These are phyloP conservation scores for Solanum hybrid DNA, from an alignment of 305 asterid species.

Conservation along the genomic window DNA sequence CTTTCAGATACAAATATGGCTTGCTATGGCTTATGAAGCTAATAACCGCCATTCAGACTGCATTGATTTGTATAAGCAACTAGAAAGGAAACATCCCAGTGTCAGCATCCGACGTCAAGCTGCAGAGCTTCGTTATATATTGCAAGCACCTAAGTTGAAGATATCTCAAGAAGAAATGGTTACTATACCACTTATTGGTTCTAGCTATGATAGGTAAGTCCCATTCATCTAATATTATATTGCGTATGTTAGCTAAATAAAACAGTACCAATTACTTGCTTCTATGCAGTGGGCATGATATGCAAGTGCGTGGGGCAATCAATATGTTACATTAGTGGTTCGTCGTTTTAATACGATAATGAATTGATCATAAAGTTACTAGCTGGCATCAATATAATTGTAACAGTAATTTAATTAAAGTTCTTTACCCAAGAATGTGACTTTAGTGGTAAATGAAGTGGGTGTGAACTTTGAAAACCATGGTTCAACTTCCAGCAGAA, in stretches of 20 bases:
- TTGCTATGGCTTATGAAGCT: slow-evolving; percentile 98
- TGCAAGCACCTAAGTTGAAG: slow-evolving; percentile 95
- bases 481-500: background rate
- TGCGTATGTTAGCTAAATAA: background rate
- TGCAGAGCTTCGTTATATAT: slow-evolving; percentile 65
- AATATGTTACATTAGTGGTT: background rate
- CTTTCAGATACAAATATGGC: slow-evolving; percentile 92
- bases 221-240: background rate
- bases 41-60: slow-evolving; percentile 87
- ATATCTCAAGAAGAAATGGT: slow-evolving; percentile 98
- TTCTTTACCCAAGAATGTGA: background rate
- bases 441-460: background rate
- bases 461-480: background rate
- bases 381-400: background rate
- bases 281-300: background rate
- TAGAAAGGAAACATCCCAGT: slow-evolving; percentile 72
- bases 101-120: slow-evolving; percentile 79
- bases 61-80: slow-evolving; percentile 64
- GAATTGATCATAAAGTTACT: background rate
- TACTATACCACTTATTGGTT: slow-evolving; percentile 88
- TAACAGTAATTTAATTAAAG: background rate
- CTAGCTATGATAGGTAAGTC: slow-evolving; percentile 82
- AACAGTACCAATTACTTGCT: background rate
- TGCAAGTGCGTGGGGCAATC: background rate
- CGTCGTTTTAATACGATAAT: background rate